phyloP scores from a whole-genome alignment of 2,329 filamentous ascomycete species.

The Trichophyton rubrum region DNA sequence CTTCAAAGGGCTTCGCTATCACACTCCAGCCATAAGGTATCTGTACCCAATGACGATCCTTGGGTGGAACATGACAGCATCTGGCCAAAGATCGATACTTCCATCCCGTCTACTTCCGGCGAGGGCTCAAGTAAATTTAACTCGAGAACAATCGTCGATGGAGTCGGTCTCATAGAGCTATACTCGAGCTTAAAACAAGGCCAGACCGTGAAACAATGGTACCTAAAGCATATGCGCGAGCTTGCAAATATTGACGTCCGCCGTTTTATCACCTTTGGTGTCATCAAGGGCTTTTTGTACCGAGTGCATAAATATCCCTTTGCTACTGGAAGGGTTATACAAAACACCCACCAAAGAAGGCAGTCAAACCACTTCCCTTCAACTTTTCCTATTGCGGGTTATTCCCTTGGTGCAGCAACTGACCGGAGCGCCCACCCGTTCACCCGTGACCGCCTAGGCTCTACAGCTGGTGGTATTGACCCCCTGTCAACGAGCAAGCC shows the following conservation, averaged over 20 bases:
- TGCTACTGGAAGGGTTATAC: constrained; percentile 25
- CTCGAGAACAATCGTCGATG: constrained; percentile 24
- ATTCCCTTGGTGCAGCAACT: constrained; percentile 2
- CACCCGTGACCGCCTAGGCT: constrained; percentile 7
- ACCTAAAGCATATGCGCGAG: constrained; percentile 58
- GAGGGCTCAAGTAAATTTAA: constrained; percentile 4
- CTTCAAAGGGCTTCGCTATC: not conserved
- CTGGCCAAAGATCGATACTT: constrained; percentile 31
- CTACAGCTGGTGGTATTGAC: constrained; percentile 8
- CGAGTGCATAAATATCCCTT: constrained; percentile 85
- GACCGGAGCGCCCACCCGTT: constrained; percentile 6
- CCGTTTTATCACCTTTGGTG: constrained; percentile 84
- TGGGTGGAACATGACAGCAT: constrained; percentile 27
- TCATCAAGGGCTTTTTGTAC: constrained; percentile 91
- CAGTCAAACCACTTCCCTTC: constrained; percentile 8
- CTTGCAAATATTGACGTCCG: constrained; percentile 73
- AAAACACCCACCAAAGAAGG: constrained; percentile 15
- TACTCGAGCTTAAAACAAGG: constrained; percentile 78
- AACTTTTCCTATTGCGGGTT: constrained; percentile 5
- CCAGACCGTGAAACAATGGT: constrained; percentile 76
- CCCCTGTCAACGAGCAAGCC: not conserved
- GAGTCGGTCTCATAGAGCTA: constrained; percentile 55
- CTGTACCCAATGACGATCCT: constrained; percentile 14
- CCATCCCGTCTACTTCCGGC: constrained; percentile 12
- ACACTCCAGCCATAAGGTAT: not conserved